Evolutionary conservation across 345 rosid species (phyloP), one percentile per base, ranked within the genome.

Genomic region (Theobroma cacao): DNA sequence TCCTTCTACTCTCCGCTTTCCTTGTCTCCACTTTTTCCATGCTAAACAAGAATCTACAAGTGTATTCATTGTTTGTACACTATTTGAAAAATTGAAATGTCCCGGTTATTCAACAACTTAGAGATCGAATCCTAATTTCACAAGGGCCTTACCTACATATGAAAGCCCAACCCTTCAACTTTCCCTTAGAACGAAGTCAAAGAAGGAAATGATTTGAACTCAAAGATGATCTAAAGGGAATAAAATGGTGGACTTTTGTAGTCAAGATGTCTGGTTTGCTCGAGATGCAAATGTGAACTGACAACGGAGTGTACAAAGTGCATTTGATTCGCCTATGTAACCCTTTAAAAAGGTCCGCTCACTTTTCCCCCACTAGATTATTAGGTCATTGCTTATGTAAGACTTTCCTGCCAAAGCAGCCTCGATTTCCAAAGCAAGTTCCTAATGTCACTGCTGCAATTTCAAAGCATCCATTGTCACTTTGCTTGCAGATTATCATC

Each of bases 21-120:
- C 43, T 30, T 76, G 79, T 5, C 83, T 80, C 41, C 83, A 77
- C 40, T 78, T 80, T 14, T 77, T 74, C 61, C 80, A 74, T 62
- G 79, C 74, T 53, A 76, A 36, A 3, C 38, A 36, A 36, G 38
- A n/a, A n/a, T n/a, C n/a, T n/a, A 41, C 1, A 41, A 41, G 1
- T 24, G 28, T 9, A 4, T 59, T 59, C 31, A 14, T 13, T 28
- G 67, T 62, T 17, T 61, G 22, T 61, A 15, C 64, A 12, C 33
- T 30, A 60, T 30, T 28, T 60, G 34, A 5, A 14, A 30, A n/a
- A n/a, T 41, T 38, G 41, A 41, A 14, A 30, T 7, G n/a, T 3
- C 36, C n/a, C 66, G 5, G n/a, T 30, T 31, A 30, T 30, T 30
- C 66, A 30, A 61, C 66, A 61, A 31, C 20, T 15, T 31, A n/a